Evolutionary conservation across 2,329 filamentous ascomycete species (phyloP).

Genomic region (Nannizziopsis arthrosporioides): DNA sequence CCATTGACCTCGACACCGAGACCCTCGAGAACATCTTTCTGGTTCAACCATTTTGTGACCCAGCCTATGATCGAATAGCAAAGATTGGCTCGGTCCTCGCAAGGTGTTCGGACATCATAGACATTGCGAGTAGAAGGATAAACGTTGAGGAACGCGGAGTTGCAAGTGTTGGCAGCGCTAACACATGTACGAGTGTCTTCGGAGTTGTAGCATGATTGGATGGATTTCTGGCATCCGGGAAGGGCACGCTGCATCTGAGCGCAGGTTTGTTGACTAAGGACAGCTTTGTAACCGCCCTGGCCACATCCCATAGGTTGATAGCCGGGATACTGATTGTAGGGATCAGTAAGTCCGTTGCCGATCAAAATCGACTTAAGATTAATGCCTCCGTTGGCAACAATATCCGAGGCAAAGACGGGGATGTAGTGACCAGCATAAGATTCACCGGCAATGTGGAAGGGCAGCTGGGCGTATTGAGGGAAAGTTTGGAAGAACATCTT

Average conservation of each 20-base stretch:
- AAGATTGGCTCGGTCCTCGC: slow-evolving; percentile 60
- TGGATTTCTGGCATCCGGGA: slow-evolving; percentile 58
- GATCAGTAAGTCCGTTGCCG: slow-evolving; percentile 92
- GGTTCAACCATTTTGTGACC: slow-evolving; percentile 80
- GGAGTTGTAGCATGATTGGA: slow-evolving; percentile 73
- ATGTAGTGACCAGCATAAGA: slow-evolving; percentile 95
- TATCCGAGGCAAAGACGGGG: slow-evolving; percentile 82
- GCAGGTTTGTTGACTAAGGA: slow-evolving; percentile 67
- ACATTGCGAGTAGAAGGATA: slow-evolving; percentile 95
- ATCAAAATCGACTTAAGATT: slow-evolving; percentile 92
- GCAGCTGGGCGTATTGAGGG: slow-evolving; percentile 84
- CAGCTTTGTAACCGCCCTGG: slow-evolving; percentile 82
- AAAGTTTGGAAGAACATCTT: slow-evolving; percentile 99
- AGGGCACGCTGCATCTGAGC: slow-evolving; percentile 85
- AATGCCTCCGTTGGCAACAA: slow-evolving; percentile 86
- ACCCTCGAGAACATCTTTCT: slow-evolving; percentile 67
- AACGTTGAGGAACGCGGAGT: slow-evolving; percentile 86
- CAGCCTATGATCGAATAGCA: slow-evolving; percentile 89
- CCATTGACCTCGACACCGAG: slow-evolving; percentile 77
- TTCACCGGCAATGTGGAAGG: slow-evolving; percentile 96
- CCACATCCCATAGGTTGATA: slow-evolving; percentile 98
- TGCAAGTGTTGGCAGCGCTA: slow-evolving; percentile 74
- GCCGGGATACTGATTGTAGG: slow-evolving; percentile 82
- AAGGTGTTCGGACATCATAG: slow-evolving; percentile 86
- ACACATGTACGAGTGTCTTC: slow-evolving; percentile 52